Conservation (phyloP, 1,284 basidiomycete genomes). For the Cryptococcus floricola region DNA sequence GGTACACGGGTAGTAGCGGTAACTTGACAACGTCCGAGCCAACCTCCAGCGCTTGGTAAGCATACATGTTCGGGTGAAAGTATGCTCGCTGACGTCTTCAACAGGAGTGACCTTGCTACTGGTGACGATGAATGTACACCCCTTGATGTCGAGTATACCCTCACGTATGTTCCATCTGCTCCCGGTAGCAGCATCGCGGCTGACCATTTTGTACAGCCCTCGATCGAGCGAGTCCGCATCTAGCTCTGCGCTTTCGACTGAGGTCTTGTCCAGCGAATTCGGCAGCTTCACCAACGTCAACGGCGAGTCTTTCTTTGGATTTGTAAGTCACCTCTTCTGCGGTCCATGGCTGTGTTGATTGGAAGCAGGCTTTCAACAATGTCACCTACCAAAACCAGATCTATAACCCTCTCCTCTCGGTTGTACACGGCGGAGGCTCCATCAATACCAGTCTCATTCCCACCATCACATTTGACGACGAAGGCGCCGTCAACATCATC, state of each 20-base stretch:
- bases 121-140: not conserved
- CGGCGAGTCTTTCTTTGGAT: slow-evolving; percentile 19
- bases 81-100: not conserved
- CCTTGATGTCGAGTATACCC: slow-evolving; percentile 17
- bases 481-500: slow-evolving; percentile 22
- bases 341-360: not conserved
- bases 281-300: slow-evolving; percentile 16
- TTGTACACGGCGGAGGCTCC: slow-evolving; percentile 18
- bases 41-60: slow-evolving; percentile 5
- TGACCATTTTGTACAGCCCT: slow-evolving; percentile 20
- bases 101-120: not conserved
- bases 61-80: not conserved
- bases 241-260: slow-evolving; percentile 4
- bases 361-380: slow-evolving; percentile 26
- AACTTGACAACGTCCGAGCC: not conserved
- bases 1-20: not conserved
- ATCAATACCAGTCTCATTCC: slow-evolving; percentile 20
- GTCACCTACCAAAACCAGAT: slow-evolving; percentile 25
- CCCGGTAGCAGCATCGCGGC: not conserved
- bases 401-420: slow-evolving; percentile 33
- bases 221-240: slow-evolving; percentile 22
- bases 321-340: slow-evolving; percentile 8
- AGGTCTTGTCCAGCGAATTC: slow-evolving; percentile 20
- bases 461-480: slow-evolving; percentile 21
- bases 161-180: slow-evolving; percentile 8